Evolutionary conservation across 1,284 basidiomycete genomes (phyloP), one percentile per base, ranked within the genome.

Genomic region (Moesziomyces sp.): DNA sequence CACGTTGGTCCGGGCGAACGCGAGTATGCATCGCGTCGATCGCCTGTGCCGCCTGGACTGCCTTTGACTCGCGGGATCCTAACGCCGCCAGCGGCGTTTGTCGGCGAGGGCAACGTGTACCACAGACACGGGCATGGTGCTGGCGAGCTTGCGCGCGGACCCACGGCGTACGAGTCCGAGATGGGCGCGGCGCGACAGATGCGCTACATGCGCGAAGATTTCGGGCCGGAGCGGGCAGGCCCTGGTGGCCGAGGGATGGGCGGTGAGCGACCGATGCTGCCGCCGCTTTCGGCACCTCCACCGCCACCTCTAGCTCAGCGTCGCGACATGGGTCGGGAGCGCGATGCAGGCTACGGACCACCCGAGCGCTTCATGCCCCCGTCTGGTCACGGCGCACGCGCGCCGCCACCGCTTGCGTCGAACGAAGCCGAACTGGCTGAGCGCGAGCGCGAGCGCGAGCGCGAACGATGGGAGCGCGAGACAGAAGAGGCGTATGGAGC

Each of bases 181-280:
- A 13, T 51, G 11, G 50, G 30, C 24, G 50, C 28, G 28, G 40
- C 42, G 35, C 42, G 48, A 26, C n/a, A 42, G 9, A 33, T 30
- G 47, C 55, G 40, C 38, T 40, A 40, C 16, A 4, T 40, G 38
- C 38, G 38, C 38, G 38, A 40, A 5, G 38, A 40, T 11, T 40
- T 40, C 14, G 38, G 38, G 16, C 38, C 38, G 16, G 38, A 40
- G 38, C 14, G 38, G 13, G 38, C 38, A 14, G 16, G 38, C 2
- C 3, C 16, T 5, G 16, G 18, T 40, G 35, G 35, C 35, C 14
- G 38, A 3, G 16, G 6, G 38, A 40, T 40, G 38, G 9, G 28
- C n/a, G 35, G 54, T n/a, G 60, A 56, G 21, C 44, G 63, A 21
- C 57, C 53, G 13, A 23, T 60, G 26, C 58, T 66, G 16, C 58